phyloP scores from a whole-genome alignment of 2,329 filamentous ascomycete species.

The Fragosphaeria purpurea region DNA sequence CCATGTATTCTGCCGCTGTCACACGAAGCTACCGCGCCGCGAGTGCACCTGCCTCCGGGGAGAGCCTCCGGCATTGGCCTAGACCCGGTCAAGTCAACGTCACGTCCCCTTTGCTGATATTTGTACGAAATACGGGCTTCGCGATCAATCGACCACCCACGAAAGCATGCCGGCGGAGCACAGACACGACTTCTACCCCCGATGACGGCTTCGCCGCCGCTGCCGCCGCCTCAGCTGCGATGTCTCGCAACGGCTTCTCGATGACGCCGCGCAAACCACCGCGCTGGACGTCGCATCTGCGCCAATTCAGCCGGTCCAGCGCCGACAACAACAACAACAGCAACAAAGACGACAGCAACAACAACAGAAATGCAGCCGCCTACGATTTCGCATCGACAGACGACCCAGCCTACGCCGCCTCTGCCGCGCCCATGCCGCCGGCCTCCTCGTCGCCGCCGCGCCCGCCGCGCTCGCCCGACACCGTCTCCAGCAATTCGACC shows the following conservation, averaged over 20 bases:
- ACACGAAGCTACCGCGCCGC: too few species aligned
- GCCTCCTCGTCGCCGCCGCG: background rate
- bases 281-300: constrained; percentile 42
- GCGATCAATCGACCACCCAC: too few species aligned
- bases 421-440: constrained; percentile 16
- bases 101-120: too few species aligned
- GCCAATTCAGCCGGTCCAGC: constrained; percentile 40
- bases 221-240: constrained; percentile 13
- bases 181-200: background rate
- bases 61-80: too few species aligned
- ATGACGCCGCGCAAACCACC: constrained; percentile 35
- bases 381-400: background rate
- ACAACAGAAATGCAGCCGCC: background rate
- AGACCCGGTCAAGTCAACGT: too few species aligned
- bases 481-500: constrained; percentile 41
- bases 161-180: too few species aligned
- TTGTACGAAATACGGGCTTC: too few species aligned
- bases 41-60: too few species aligned
- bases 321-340: constrained; percentile 22
- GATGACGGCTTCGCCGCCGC: constrained; percentile 2
- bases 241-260: constrained; percentile 34
- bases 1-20: background rate
- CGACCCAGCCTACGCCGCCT: background rate
- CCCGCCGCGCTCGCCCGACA: constrained; percentile 36
- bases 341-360: too few species aligned